These are phyloP conservation scores for Lipomyces japonicus DNA, from an alignment of 805 yeast species.

Conservation along the genomic window DNA sequence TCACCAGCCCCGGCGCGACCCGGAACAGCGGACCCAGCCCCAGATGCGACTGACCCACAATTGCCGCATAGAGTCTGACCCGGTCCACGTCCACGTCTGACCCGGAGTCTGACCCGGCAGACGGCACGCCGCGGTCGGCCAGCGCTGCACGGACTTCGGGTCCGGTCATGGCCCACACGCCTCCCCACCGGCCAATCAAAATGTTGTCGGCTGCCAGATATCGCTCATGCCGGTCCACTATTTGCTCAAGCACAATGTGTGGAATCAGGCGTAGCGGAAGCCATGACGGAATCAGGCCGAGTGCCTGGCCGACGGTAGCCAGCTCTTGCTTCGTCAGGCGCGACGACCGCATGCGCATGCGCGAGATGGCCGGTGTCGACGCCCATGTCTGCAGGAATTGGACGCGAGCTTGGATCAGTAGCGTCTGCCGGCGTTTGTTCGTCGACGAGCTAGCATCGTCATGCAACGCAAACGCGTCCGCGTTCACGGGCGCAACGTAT, in stretches of 20 bases:
- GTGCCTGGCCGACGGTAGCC: conserved; percentile 21
- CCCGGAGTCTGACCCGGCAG: too few species aligned
- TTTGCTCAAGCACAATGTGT: conserved; percentile 39
- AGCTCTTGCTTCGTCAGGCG: conserved; percentile 17
- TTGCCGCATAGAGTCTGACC: conserved; percentile 12
- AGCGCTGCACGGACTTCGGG: conserved; percentile 48
- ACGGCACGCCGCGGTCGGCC: conserved; percentile 25
- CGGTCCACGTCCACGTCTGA: too few species aligned
- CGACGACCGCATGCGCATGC: neutral
- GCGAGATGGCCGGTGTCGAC: neutral
- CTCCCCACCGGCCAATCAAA: conserved; percentile 42
- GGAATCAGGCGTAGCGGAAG: conserved; percentile 37
- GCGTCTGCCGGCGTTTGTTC: conserved; percentile 5
- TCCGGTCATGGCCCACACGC: conserved; percentile 46
- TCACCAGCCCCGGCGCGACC: neutral
- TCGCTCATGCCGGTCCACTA: conserved; percentile 44
- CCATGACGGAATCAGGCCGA: conserved; percentile 26
- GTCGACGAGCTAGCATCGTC: neutral
- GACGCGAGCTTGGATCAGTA: conserved; percentile 2
- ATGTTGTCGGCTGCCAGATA: conserved; percentile 53
- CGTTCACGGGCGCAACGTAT: conserved; percentile 2
- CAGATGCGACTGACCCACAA: conserved; percentile 4
- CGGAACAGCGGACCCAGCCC: conserved; percentile 8
- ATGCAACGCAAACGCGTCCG: conserved; percentile 6
- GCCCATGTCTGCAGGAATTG: neutral